Evolutionary conservation across 805 yeast genomes (phyloP).

Genomic region (Alloascoidea hylecoeti): DNA sequence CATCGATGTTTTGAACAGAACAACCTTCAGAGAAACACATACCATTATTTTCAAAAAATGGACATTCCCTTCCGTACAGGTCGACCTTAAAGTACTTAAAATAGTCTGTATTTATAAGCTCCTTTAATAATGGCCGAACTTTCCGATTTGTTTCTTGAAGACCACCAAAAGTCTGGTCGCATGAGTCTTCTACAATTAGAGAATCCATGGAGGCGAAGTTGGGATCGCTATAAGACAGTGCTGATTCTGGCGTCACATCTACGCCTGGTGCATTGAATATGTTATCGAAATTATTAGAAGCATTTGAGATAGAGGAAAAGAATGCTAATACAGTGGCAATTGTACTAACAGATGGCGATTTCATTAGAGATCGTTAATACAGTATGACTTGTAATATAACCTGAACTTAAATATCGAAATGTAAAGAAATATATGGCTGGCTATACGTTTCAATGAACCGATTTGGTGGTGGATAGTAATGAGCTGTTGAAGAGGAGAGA

Average conservation of each 20-base stretch:
- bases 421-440: no score
- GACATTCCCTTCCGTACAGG: slow-evolving; percentile 56
- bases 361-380: no score
- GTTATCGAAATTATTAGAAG: not conserved
- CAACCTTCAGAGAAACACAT: slow-evolving; percentile 81
- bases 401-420: no score
- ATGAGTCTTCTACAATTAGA: not conserved
- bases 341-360: no score
- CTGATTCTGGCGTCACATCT: no score
- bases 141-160: slow-evolving; percentile 35
- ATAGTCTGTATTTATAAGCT: slow-evolving; percentile 59
- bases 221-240: not conserved
- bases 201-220: not conserved
- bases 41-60: slow-evolving; percentile 72
- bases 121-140: slow-evolving; percentile 40
- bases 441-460: no score
- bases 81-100: slow-evolving; percentile 82
- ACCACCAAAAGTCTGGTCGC: slow-evolving; percentile 18
- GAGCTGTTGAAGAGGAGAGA: no score
- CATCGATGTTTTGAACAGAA: slow-evolving; percentile 74
- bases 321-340: no score
- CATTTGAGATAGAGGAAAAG: not conserved
- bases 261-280: not conserved
- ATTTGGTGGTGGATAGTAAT: no score
- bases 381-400: no score